Conservation (phyloP, 108 stramenopile genomes). For the Cyclotella baltica region DNA sequence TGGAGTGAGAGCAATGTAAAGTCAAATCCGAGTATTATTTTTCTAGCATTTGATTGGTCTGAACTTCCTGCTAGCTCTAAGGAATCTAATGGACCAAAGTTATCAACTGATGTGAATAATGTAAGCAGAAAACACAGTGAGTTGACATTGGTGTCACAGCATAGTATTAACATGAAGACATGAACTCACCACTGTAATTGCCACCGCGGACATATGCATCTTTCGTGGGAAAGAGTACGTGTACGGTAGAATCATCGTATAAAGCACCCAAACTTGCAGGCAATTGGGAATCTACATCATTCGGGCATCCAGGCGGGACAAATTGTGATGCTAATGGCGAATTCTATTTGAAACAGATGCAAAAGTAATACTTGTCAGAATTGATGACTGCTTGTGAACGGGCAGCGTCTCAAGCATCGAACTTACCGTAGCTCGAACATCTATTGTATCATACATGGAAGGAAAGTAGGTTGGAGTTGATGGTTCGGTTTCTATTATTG, state of each 20-base stretch:
- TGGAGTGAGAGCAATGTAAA: background rate
- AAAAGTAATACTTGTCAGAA: background rate
- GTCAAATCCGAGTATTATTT: conserved; percentile 31
- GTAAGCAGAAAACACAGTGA: background rate
- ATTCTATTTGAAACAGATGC: background rate
- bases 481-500: too few species aligned
- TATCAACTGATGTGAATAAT: background rate
- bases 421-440: conserved; percentile 4
- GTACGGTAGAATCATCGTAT: background rate
- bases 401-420: background rate
- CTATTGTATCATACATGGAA: background rate
- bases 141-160: background rate
- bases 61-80: background rate
- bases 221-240: conserved; percentile 3
- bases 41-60: conserved; percentile 2
- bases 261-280: background rate
- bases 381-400: background rate
- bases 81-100: background rate
- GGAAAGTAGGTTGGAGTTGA: conserved; percentile 1
- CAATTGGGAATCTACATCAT: conserved; percentile 1
- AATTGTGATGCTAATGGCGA: background rate
- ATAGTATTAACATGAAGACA: too few species aligned
- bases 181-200: conserved; percentile 4
- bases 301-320: conserved; percentile 9
- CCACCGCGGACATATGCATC: conserved; percentile 21